These are phyloP conservation scores for Aaosphaeria pasadenensis DNA, from an alignment of 2,329 filamentous ascomycete genomes.

Conservation along the genomic window DNA sequence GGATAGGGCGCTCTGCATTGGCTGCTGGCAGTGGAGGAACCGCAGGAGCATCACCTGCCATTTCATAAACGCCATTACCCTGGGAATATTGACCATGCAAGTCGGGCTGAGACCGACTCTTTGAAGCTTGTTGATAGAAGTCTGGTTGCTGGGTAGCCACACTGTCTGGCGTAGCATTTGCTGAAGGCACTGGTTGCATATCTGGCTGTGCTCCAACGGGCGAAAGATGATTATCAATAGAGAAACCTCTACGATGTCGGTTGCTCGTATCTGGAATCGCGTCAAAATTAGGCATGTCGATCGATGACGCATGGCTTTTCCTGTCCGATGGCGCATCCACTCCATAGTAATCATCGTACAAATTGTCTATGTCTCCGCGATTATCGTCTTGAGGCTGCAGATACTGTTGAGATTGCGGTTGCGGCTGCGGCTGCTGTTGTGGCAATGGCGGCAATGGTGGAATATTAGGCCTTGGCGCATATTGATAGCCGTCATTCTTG, in stretches of 20 bases:
- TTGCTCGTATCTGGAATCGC: slow-evolving; percentile 43
- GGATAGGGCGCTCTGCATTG: slow-evolving; percentile 37
- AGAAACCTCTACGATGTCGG: slow-evolving; percentile 33
- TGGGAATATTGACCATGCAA: slow-evolving; percentile 40
- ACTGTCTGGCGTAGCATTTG: slow-evolving; percentile 1
- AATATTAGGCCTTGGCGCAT: slow-evolving; percentile 1
- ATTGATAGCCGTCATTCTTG: slow-evolving; percentile 17
- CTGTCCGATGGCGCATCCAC: slow-evolving; percentile 23
- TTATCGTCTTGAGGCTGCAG: slow-evolving; percentile 21
- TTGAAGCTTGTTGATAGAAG: slow-evolving; percentile 45
- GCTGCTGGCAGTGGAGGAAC: slow-evolving; percentile 48
- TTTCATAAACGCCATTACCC: slow-evolving; percentile 59
- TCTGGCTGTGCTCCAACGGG: slow-evolving; percentile 10
- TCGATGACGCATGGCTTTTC: slow-evolving; percentile 45
- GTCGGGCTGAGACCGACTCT: slow-evolving; percentile 67
- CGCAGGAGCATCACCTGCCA: slow-evolving; percentile 60
- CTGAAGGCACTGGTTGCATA: slow-evolving; percentile 7
- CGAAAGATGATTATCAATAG: slow-evolving; percentile 35
- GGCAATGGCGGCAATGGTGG: slow-evolving; percentile 25
- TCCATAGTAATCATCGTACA: slow-evolving; percentile 51
- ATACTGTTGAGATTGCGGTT: slow-evolving; percentile 15
- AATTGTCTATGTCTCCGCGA: slow-evolving; percentile 47
- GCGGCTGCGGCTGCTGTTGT: slow-evolving; percentile 14
- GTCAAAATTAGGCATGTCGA: slow-evolving; percentile 64
- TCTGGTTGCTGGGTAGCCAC: slow-evolving; percentile 9